Conservation (phyloP, 2,329 filamentous ascomycete species). For the Cytospora piceae region DNA sequence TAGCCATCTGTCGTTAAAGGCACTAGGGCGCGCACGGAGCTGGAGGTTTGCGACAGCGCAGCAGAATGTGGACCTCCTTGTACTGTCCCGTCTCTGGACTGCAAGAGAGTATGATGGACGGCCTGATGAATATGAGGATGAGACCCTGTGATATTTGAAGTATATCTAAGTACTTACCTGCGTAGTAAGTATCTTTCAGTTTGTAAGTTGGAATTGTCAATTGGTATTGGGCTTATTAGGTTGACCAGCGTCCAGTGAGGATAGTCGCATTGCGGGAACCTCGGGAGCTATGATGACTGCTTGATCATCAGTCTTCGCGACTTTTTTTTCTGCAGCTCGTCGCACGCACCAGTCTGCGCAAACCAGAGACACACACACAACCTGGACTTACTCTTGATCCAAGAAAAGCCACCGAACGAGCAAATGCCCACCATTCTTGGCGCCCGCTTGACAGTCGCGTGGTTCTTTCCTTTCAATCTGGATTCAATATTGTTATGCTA, state of each 20-base stretch:
- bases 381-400: too few relatives aligned
- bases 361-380: too few relatives aligned
- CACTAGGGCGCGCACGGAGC: not conserved
- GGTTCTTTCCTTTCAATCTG: not conserved
- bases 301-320: slow-evolving; percentile 16
- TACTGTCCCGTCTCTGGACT: too few relatives aligned
- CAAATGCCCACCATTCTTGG: not conserved
- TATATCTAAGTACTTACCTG: too few relatives aligned
- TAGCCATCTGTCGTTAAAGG: not conserved
- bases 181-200: too few relatives aligned
- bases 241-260: not conserved
- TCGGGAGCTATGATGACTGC: not conserved
- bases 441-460: not conserved
- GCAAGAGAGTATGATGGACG: too few relatives aligned
- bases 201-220: too few relatives aligned
- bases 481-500: not conserved
- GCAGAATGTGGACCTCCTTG: too few relatives aligned
- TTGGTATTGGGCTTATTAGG: not conserved
- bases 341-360: not conserved
- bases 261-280: not conserved
- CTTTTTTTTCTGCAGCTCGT: slow-evolving; percentile 4
- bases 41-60: too few relatives aligned
- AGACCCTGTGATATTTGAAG: too few relatives aligned
- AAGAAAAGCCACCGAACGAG: not conserved
- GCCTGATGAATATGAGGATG: too few relatives aligned